A percentile compares a stretch with the other conserved stretches of the same genome.
These are phyloP conservation scores for Xylaria nigripes DNA, from an alignment of 495 filamentous ascomycete species.

Conservation along the genomic window DNA sequence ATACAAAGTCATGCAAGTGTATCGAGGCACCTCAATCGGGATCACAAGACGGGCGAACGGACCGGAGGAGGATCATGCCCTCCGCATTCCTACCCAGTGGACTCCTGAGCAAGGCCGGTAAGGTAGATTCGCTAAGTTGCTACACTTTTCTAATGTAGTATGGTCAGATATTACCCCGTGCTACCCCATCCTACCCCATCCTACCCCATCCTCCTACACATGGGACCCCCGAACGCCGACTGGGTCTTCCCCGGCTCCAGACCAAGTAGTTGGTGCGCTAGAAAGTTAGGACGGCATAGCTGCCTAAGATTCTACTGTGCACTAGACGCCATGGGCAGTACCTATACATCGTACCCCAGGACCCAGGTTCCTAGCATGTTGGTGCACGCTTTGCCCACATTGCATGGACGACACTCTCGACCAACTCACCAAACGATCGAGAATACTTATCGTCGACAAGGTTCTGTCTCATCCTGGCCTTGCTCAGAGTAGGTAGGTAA, in stretches of 20 bases:
- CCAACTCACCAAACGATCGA: not conserved
- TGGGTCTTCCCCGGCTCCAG: not conserved
- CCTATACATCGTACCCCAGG: constrained; percentile 14
- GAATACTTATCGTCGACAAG: not conserved
- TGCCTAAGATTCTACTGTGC: constrained; percentile 13
- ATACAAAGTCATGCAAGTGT: constrained; percentile 11
- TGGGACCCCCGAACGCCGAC: not conserved
- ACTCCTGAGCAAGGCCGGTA: constrained; percentile 2
- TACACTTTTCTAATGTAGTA: not conserved
- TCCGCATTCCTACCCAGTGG: constrained; percentile 14
- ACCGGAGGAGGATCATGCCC: constrained; percentile 18
- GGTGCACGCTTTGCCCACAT: not conserved
- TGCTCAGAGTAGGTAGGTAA: not conserved
- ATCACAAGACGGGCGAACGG: constrained; percentile 24
- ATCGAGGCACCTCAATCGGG: not conserved
- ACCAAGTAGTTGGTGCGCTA: not conserved
- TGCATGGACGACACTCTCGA: constrained; percentile 1
- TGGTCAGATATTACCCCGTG: constrained; percentile 13
- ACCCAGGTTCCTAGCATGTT: constrained; percentile 8
- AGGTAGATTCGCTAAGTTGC: not conserved
- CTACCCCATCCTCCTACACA: constrained; percentile 1
- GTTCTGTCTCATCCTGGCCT: not conserved
- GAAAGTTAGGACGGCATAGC: not conserved
- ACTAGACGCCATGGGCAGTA: constrained; percentile 12
- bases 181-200: constrained; percentile 18